Conservation (phyloP, 2,329 filamentous ascomycete species). For the Colletotrichum destructivum region DNA sequence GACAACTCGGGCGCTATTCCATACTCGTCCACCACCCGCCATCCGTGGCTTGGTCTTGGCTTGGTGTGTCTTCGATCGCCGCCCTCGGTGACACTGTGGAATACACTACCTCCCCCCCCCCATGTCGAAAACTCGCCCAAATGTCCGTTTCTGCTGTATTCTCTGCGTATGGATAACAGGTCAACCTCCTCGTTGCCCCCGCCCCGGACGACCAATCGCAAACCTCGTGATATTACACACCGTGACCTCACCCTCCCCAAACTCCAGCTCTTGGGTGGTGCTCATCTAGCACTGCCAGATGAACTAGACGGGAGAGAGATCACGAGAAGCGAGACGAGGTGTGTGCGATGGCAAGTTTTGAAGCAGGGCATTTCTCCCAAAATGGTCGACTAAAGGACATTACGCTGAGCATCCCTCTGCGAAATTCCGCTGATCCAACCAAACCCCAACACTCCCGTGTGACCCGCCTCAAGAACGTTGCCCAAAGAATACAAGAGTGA, state of each 20-base stretch:
- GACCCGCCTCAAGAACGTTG: neutral
- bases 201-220: too few species aligned
- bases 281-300: neutral
- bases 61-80: neutral
- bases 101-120: too few species aligned
- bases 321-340: neutral
- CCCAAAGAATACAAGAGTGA: neutral
- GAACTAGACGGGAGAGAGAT: neutral
- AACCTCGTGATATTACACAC: too few species aligned
- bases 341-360: neutral
- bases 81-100: neutral
- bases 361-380: neutral
- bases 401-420: neutral
- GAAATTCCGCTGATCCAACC: neutral
- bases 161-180: too few species aligned
- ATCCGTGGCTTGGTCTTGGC: constrained; percentile 2
- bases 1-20: constrained; percentile 2
- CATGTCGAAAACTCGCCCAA: too few species aligned
- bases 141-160: too few species aligned
- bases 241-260: too few species aligned
- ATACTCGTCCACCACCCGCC: constrained; percentile 6
- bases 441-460: neutral
- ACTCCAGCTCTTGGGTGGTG: constrained; percentile 1
- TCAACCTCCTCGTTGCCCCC: too few species aligned
- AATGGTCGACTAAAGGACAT: neutral